Conservation (phyloP, 2,329 filamentous ascomycete species). For the Didymella exigua region DNA sequence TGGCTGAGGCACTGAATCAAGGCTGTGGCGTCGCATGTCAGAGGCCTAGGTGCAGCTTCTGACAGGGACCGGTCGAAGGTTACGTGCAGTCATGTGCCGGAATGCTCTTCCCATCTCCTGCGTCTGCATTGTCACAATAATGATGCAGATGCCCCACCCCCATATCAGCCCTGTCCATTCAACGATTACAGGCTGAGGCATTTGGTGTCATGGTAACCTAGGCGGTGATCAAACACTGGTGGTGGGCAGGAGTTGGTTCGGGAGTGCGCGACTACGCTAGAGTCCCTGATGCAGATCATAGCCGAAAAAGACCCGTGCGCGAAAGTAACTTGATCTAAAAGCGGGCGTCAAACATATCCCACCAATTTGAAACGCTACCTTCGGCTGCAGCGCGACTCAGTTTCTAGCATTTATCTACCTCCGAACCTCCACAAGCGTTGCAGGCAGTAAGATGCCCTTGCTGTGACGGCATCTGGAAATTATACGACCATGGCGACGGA, state of each 20-base stretch:
- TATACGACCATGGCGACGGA: not conserved
- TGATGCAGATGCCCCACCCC: not conserved
- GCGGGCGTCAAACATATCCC: conserved; percentile 22
- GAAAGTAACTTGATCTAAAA: conserved; percentile 13
- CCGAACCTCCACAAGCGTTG: not conserved
- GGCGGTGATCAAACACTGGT: conserved; percentile 8
- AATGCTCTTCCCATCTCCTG: not conserved
- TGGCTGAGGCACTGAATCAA: conserved; percentile 15
- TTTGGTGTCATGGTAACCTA: conserved; percentile 5
- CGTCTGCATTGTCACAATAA: not conserved
- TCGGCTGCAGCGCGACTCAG: conserved; percentile 14
- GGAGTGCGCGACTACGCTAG: conserved; percentile 15
- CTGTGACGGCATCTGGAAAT: not conserved
- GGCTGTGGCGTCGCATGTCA: conserved; percentile 25
- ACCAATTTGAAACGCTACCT: conserved; percentile 28
- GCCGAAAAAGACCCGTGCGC: conserved; percentile 26
- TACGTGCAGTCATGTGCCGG: not conserved
- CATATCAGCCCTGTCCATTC: not conserved
- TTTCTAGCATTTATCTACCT: not conserved
- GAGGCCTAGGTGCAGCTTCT: conserved; percentile 20
- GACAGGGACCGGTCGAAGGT: conserved; percentile 15
- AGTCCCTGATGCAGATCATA: conserved; percentile 26
- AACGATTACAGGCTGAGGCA: not conserved
- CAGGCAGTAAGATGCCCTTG: not conserved
- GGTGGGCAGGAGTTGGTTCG: conserved; percentile 18